A percentile compares a stretch with the other conserved stretches of the same genome.
Conservation (phyloP, 208 protist species). For the Vickermania ingenoplastis region DNA sequence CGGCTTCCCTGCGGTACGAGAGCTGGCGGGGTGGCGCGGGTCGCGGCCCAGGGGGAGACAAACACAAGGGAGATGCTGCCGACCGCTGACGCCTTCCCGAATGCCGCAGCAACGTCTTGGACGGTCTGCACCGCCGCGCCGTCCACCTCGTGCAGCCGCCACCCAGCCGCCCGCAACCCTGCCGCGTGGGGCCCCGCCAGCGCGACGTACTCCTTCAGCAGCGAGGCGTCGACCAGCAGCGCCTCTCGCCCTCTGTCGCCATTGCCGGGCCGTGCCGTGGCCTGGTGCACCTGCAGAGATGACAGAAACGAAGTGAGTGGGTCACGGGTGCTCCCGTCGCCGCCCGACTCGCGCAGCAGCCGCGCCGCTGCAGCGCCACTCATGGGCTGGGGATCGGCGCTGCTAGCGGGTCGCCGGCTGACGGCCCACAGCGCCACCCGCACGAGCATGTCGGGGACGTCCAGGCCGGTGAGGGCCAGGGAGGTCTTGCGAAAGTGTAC, state of each 20-base stretch:
- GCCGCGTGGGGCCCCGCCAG: not conserved
- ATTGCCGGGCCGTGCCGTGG: not conserved
- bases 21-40: not conserved
- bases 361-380: not conserved
- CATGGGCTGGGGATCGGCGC: not conserved
- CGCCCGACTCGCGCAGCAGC: not conserved
- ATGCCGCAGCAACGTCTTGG: conserved; percentile 24
- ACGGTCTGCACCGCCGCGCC: conserved; percentile 11
- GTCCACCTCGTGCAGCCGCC: conserved; percentile 20
- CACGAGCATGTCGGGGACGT: conserved; percentile 19
- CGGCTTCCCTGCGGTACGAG: not conserved
- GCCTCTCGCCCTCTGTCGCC: not conserved
- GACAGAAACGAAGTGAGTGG: not conserved
- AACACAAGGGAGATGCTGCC: conserved; percentile 18
- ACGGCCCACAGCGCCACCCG: not conserved
- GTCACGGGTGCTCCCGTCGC: not conserved
- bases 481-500: conserved; percentile 37
- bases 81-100: conserved; percentile 11
- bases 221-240: not conserved
- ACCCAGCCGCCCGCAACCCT: conserved; percentile 7
- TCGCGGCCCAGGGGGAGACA: not conserved
- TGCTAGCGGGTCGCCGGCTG: not conserved
- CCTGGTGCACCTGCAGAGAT: not conserved
- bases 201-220: not conserved
- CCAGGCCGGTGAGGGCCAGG: conserved; percentile 37